Percentiles rank a stretch among this genome's conserved stretches.
Conservation (phyloP, 306 rosid genomes). For the Urtica urens region DNA sequence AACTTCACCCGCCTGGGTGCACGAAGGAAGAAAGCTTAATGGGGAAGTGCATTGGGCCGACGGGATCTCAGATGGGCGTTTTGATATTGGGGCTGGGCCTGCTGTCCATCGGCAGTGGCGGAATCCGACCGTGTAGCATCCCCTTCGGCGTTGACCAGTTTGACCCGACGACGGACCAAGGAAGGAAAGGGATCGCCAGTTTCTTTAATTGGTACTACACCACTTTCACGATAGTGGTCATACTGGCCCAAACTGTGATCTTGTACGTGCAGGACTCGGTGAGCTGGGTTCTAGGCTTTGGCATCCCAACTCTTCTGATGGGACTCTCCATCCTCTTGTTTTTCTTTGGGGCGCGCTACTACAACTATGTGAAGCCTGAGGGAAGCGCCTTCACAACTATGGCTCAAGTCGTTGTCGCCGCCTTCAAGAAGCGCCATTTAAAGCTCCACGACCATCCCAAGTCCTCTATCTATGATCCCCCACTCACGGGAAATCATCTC, state of each 20-base stretch:
- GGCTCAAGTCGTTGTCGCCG: conserved; percentile 44
- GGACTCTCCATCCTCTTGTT: conserved; percentile 36
- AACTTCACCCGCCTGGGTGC: conserved; percentile 56
- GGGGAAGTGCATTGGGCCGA: conserved; percentile 36
- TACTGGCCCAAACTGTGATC: conserved; percentile 37
- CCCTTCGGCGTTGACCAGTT: conserved; percentile 83
- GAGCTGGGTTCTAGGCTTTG: conserved; percentile 83
- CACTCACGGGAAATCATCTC: conserved; percentile 16
- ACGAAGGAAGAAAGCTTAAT: conserved; percentile 9
- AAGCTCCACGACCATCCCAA: conserved; percentile 16
- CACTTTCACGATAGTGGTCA: conserved; percentile 20
- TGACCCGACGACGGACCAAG: conserved; percentile 46
- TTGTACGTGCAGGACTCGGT: conserved; percentile 61
- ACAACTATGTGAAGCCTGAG: conserved; percentile 34
- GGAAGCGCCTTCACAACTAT: conserved; percentile 51
- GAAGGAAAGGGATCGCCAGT: conserved; percentile 48
- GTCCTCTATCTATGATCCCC: conserved; percentile 38
- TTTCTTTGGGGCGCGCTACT: conserved; percentile 35
- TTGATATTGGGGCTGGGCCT: conserved; percentile 36
- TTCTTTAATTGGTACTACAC: conserved; percentile 70
- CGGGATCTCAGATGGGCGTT: conserved; percentile 20
- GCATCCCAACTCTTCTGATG: conserved; percentile 45
- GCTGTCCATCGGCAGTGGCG: conserved; percentile 49
- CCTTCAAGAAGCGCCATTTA: conserved; percentile 42
- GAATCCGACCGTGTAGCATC: conserved; percentile 77